phyloP scores from a whole-genome alignment of 768 basidiomycete genomes.

The Tulasnella sp. region DNA sequence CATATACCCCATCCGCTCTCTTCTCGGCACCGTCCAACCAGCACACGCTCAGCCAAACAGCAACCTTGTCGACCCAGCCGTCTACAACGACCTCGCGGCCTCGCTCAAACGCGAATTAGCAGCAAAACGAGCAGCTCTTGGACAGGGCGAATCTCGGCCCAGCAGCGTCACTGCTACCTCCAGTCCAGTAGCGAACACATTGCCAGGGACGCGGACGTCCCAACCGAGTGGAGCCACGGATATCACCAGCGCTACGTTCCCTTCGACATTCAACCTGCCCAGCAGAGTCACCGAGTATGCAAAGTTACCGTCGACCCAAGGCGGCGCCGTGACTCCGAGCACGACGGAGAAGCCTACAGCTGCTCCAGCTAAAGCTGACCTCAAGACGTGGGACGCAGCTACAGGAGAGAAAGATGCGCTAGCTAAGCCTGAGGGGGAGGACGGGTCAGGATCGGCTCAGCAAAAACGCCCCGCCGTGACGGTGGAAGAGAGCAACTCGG shows the following conservation, averaged over 20 bases:
- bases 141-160: background rate
- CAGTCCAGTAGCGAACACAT: background rate
- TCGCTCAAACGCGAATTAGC: conserved; percentile 3
- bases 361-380: background rate
- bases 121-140: background rate
- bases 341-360: background rate
- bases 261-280: background rate
- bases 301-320: background rate
- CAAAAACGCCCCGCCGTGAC: background rate
- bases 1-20: conserved; percentile 34
- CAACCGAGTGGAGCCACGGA: background rate
- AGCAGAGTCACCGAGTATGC: background rate
- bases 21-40: conserved; percentile 31
- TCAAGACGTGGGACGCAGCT: background rate
- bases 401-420: background rate
- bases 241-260: background rate
- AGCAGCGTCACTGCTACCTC: background rate
- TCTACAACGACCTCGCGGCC: conserved; percentile 6
- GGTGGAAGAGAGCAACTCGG: background rate
- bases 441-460: background rate
- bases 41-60: background rate
- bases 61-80: conserved; percentile 9
- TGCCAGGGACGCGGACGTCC: background rate
- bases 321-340: background rate
- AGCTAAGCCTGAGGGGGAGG: background rate